A percentile compares a stretch with the other conserved stretches of the same genome.
Conservation (phyloP, 1,139 yeast species). For the Suhomyces choctaworum region DNA sequence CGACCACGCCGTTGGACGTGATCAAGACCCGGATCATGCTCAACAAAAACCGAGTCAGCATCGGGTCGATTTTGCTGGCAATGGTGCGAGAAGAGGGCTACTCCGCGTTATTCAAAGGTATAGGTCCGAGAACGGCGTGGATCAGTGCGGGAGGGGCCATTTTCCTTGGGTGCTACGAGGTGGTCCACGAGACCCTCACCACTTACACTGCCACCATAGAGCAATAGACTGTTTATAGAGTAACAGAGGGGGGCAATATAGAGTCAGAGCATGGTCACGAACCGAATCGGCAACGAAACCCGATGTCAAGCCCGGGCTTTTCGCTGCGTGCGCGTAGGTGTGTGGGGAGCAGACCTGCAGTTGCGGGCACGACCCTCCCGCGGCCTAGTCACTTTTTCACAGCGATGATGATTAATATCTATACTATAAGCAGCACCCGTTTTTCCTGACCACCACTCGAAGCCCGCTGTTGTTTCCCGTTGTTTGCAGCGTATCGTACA, state of each 20-base stretch:
- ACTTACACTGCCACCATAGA: neutral
- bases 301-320: too few species aligned
- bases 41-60: slow-evolving; percentile 50
- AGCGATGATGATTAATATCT: slow-evolving; percentile 7
- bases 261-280: too few species aligned
- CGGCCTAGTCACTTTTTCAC: slow-evolving; percentile 4
- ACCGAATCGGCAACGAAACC: too few species aligned
- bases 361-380: slow-evolving; percentile 5
- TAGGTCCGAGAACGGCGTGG: slow-evolving; percentile 97
- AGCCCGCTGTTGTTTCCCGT: neutral
- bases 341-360: too few species aligned
- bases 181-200: slow-evolving; percentile 44
- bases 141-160: slow-evolving; percentile 98
- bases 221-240: neutral
- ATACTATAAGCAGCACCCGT: too few species aligned
- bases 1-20: slow-evolving; percentile 92
- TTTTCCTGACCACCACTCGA: too few species aligned
- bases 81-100: slow-evolving; percentile 67
- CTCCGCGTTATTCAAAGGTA: slow-evolving; percentile 70
- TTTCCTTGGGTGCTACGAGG: slow-evolving; percentile 89
- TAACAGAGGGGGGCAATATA: too few species aligned
- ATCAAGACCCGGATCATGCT: slow-evolving; percentile 91
- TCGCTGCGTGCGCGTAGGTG: too few species aligned
- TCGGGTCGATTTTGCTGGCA: slow-evolving; percentile 43
- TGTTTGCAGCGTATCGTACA: neutral